These are phyloP conservation scores for Botrytis cinerea DNA, from an alignment of 2,329 filamentous ascomycete genomes.

Conservation along the genomic window DNA sequence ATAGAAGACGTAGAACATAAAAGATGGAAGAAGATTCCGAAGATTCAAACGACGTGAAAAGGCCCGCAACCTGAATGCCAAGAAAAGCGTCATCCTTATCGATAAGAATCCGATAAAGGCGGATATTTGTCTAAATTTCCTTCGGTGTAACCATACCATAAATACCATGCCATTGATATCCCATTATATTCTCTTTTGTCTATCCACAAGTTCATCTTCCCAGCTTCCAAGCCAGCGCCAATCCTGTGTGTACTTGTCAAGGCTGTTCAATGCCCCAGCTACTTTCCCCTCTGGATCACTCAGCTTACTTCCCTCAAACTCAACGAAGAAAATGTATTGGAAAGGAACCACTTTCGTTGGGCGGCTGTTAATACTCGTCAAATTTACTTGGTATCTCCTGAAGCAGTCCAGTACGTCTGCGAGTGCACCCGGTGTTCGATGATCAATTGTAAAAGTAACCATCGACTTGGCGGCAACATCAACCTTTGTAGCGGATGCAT, in stretches of 20 bases:
- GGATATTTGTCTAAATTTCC: slow-evolving; percentile 1
- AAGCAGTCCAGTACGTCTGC: slow-evolving; percentile 82
- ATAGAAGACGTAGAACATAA: neutral
- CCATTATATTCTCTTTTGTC: neutral
- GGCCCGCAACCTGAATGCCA: slow-evolving; percentile 10
- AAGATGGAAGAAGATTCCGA: neutral
- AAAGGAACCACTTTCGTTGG: slow-evolving; percentile 75
- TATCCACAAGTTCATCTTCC: slow-evolving; percentile 38
- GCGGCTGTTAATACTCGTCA: slow-evolving; percentile 87
- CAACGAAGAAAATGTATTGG: slow-evolving; percentile 94
- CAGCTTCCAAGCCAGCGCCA: slow-evolving; percentile 73
- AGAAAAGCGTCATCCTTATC: slow-evolving; percentile 21
- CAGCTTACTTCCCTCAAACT: slow-evolving; percentile 69
- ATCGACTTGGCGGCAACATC: slow-evolving; percentile 62
- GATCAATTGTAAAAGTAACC: slow-evolving; percentile 80
- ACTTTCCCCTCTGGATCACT: slow-evolving; percentile 59
- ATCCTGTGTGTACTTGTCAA: slow-evolving; percentile 58
- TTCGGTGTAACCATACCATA: neutral
- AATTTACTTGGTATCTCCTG: slow-evolving; percentile 68
- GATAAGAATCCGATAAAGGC: slow-evolving; percentile 23
- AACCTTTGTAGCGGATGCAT: slow-evolving; percentile 28
- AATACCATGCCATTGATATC: slow-evolving; percentile 7
- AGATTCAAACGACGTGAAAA: slow-evolving; percentile 11
- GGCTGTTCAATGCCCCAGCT: slow-evolving; percentile 58
- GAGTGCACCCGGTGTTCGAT: slow-evolving; percentile 76